Evolutionary conservation across 305 asterid species (phyloP).

Genomic region (Solanum hybrid): DNA sequence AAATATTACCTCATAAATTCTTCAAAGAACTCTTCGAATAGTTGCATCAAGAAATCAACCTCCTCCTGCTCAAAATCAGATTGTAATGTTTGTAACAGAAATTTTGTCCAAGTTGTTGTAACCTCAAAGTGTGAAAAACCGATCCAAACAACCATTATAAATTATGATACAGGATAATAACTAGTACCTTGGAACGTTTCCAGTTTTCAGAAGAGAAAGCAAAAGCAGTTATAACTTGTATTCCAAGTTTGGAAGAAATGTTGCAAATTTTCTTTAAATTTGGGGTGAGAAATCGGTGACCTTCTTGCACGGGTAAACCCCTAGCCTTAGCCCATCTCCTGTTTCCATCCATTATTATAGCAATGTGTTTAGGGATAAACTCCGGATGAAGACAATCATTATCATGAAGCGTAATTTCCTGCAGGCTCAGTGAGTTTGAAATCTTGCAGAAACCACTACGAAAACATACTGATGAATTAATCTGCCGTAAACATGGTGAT

Average conservation of each 20-base stretch:
- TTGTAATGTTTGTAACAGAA: too few relatives aligned
- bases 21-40: conserved; percentile 35
- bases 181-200: conserved; percentile 38
- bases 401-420: too few relatives aligned
- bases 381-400: conserved; percentile 6
- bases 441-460: not conserved
- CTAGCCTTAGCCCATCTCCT: conserved; percentile 46
- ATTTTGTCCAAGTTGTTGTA: too few relatives aligned
- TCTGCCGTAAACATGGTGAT: too few relatives aligned
- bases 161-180: too few relatives aligned
- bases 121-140: too few relatives aligned
- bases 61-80: conserved; percentile 22
- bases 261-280: conserved; percentile 23
- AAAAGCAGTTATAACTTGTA: conserved; percentile 37
- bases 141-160: too few relatives aligned
- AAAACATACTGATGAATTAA: too few relatives aligned
- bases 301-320: conserved; percentile 22
- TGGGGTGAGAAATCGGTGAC: conserved; percentile 34
- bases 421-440: not conserved
- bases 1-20: conserved; percentile 32
- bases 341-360: conserved; percentile 52
- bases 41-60: conserved; percentile 44
- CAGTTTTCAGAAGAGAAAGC: conserved; percentile 48
- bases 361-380: conserved; percentile 44
- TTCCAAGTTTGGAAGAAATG: conserved; percentile 26